Evolutionary conservation across 352 stramenopile genomes (phyloP), one percentile per base, ranked within the genome.

Genomic region (Phytophthora pseudosyringae): DNA sequence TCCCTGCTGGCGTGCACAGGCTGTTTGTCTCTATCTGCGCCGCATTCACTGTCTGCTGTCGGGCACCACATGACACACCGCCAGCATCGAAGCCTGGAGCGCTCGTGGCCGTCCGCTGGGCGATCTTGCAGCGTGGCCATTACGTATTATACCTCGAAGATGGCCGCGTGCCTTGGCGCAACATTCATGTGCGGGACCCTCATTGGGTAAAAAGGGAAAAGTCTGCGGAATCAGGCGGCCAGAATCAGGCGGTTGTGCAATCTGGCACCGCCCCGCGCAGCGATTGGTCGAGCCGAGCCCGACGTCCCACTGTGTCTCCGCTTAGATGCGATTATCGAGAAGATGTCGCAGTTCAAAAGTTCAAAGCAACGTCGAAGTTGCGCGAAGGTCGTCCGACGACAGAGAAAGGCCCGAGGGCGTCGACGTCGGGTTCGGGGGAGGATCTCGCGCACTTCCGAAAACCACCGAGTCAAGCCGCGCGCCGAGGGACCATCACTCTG

Each of bases 381-480:
- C 56, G 43, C 57, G 63, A 71, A 71, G 55, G 63, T 71, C 25
- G 47, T 25, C 4, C 11, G 9, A 47, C 18, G 21, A 47, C 62
- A 66, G 18, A 63, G 28, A 48, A 49, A 15, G 25, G 46, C 7
- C 39, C 11, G 15, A 31, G 40, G 3, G 4, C 54, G 35, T 48
- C 38, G 31, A 54, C 59, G 52, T 40, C 31, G 53, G 44, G 59
- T 66, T 74, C 12, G 44, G 53, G 67, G 58, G 64, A 76, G 50
- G 69, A 76, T 76, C 59, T 69, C 48, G 5, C 44, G 67, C 57
- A 74, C 69, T 73, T 77, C 50, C 54, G 28, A 74, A 77, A 72
- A 72, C 63, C 44, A 64, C 45, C 54, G 32, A 47, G 47, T 21
- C 45, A 21, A 35, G 31, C 46, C 46, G 46, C 18, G 29, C 46